A percentile compares a stretch with the other conserved stretches of the same genome.
phyloP scores from a whole-genome alignment of 148 eudicot species.

The Vaccinium corymbosum region DNA sequence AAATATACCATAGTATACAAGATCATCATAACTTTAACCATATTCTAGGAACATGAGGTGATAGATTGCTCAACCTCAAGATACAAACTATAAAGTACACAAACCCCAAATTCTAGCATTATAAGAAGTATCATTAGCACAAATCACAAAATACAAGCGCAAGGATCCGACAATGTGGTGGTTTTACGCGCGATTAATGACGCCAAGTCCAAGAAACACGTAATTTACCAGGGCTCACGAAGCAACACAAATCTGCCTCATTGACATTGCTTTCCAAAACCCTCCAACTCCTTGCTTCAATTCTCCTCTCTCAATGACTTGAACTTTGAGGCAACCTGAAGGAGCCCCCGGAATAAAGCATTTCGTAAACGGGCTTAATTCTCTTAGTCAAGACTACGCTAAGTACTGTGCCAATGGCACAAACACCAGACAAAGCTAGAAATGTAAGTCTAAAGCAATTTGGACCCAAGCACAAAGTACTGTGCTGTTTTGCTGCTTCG shows the following conservation, averaged over 20 bases:
- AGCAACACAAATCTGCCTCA: background rate
- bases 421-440: constrained; percentile 51
- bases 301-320: constrained; percentile 28
- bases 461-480: constrained; percentile 56
- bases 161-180: background rate
- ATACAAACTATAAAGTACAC: background rate
- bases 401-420: constrained; percentile 49
- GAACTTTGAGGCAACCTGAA: constrained; percentile 45
- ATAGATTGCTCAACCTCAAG: background rate
- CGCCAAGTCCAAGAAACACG: background rate
- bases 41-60: background rate
- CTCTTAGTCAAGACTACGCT: constrained; percentile 60
- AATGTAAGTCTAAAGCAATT: constrained; percentile 69
- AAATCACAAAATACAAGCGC: background rate
- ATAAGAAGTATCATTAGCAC: background rate
- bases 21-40: background rate
- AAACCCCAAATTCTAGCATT: background rate
- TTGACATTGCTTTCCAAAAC: background rate
- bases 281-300: background rate
- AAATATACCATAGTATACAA: background rate
- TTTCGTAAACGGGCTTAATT: constrained; percentile 72
- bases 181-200: background rate
- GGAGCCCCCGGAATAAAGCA: constrained; percentile 76
- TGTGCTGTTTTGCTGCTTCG: constrained; percentile 63
- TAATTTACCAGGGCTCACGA: background rate